These are phyloP conservation scores for Alternaria sp. DNA, from an alignment of 2,329 filamentous ascomycete species.

Conservation along the genomic window DNA sequence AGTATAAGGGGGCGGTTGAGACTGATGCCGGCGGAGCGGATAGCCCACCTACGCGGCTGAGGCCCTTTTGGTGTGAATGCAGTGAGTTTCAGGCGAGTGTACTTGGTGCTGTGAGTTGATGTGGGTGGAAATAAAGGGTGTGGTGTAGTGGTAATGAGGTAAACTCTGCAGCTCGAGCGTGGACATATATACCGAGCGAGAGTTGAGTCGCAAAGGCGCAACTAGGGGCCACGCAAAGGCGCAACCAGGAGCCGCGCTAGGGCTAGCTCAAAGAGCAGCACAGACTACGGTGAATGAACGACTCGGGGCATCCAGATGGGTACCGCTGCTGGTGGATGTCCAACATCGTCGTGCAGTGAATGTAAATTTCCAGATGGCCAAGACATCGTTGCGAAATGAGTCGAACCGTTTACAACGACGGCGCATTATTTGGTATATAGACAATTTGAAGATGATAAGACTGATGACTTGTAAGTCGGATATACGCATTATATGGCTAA, in stretches of 20 bases:
- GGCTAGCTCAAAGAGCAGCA: neutral
- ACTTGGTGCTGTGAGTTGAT: fast-evolving
- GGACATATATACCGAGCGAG: neutral
- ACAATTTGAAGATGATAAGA: neutral
- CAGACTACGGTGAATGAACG: neutral
- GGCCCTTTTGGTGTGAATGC: fast-evolving
- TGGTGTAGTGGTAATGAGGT: fast-evolving
- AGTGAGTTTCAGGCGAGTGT: neutral
- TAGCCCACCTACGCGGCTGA: neutral
- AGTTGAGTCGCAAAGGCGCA: neutral
- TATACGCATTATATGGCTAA: neutral
- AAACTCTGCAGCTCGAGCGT: neutral
- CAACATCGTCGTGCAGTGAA: neutral
- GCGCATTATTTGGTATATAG: neutral
- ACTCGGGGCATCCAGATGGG: neutral
- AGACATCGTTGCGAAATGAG: neutral
- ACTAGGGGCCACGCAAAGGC: neutral
- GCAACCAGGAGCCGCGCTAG: neutral
- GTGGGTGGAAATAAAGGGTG: neutral
- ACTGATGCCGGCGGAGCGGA: neutral
- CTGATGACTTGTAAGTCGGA: neutral
- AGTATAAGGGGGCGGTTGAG: neutral
- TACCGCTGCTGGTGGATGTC: neutral
- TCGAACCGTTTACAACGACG: neutral
- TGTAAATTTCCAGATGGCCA: too few species aligned